Evolutionary conservation across 805 yeast genomes (phyloP).

Genomic region (Yamadazyma kitorensis): DNA sequence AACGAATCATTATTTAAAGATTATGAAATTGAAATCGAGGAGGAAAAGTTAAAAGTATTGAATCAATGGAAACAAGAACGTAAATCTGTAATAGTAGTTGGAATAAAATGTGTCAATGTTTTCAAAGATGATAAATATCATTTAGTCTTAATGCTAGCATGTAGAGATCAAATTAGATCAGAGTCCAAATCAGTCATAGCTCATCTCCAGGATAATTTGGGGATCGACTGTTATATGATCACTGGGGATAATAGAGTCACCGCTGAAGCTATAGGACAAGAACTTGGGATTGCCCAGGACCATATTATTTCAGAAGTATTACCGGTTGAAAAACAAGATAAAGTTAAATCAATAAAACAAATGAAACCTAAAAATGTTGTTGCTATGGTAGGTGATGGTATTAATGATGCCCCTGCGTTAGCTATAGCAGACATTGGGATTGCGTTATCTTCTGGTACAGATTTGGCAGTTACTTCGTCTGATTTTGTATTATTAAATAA

Average conservation of each 20-base stretch:
- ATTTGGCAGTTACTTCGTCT: constrained; percentile 69
- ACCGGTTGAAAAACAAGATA: constrained; percentile 69
- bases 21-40: constrained; percentile 34
- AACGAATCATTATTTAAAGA: constrained; percentile 59
- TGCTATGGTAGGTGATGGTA: constrained; percentile 84
- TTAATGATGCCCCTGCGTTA: constrained; percentile 80
- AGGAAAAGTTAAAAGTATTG: constrained; percentile 32
- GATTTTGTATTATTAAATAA: constrained; percentile 67
- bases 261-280: constrained; percentile 63
- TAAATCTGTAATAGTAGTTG: constrained; percentile 61
- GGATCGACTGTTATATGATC: constrained; percentile 68
- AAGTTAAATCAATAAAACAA: constrained; percentile 53
- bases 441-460: constrained; percentile 75
- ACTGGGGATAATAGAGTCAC: constrained; percentile 72
- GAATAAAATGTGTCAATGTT: constrained; percentile 29
- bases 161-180: constrained; percentile 57
- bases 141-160: constrained; percentile 50
- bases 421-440: constrained; percentile 75
- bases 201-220: constrained; percentile 31
- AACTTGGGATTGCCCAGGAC: constrained; percentile 49
- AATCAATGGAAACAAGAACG: constrained; percentile 59
- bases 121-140: constrained; percentile 30
- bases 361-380: constrained; percentile 32
- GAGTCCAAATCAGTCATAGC: constrained; percentile 55
- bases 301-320: constrained; percentile 67